phyloP scores from a whole-genome alignment of 169 alveolate species.

The Plasmodium gallinaceum region DNA sequence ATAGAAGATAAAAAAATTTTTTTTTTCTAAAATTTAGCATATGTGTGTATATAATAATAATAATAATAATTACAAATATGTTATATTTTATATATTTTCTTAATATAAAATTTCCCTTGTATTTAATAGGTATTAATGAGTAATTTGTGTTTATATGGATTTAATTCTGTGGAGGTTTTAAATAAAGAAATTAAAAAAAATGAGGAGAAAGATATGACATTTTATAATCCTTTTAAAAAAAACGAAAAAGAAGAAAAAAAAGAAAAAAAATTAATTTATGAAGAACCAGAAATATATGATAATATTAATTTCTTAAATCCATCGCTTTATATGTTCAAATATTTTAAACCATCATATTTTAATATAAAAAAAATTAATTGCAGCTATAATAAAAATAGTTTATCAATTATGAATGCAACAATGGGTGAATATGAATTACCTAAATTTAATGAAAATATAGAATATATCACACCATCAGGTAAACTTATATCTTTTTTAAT shows the following conservation, averaged over 20 bases:
- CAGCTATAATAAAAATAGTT: conserved; percentile 72
- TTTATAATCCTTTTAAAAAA: conserved; percentile 24
- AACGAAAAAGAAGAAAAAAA: conserved; percentile 17
- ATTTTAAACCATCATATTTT: conserved; percentile 75
- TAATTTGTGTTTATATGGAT: conserved; percentile 74
- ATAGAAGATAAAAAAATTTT: not conserved
- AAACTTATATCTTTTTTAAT: not conserved
- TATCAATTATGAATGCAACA: conserved; percentile 75
- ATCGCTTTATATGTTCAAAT: conserved; percentile 70
- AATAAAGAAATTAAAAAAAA: not conserved
- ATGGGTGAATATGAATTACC: conserved; percentile 71
- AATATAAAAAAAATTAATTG: conserved; percentile 70
- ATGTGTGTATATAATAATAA: too few species aligned
- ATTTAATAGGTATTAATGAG: conserved; percentile 53
- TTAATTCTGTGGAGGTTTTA: conserved; percentile 59
- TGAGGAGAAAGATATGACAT: conserved; percentile 21
- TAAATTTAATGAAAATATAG: conserved; percentile 42
- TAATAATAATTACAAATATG: not conserved
- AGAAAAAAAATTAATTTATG: conserved; percentile 31
- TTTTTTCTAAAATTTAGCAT: too few species aligned
- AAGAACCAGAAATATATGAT: conserved; percentile 70
- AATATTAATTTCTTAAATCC: conserved; percentile 46
- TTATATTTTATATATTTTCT: not conserved
- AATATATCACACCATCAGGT: conserved; percentile 73
- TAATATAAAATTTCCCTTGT: not conserved